Percentiles rank a stretch among this genome's conserved stretches.
These are phyloP conservation scores for Musa troglodytarum DNA, from an alignment of 176 grass and related monocot genomes.

Conservation along the genomic window DNA sequence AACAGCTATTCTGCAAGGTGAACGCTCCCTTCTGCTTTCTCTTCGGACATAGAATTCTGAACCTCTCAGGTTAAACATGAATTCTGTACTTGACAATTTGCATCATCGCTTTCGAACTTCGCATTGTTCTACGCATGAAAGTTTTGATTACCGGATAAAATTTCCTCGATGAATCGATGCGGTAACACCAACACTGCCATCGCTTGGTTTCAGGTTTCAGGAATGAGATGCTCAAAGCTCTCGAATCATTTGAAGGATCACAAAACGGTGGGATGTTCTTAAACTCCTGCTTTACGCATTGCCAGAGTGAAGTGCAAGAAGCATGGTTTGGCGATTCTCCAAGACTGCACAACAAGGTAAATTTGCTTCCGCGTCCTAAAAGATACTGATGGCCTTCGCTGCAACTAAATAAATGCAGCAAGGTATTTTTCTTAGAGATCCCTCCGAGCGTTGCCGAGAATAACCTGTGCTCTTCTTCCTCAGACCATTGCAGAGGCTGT, in stretches of 20 bases:
- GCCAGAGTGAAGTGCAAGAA: conserved; percentile 72
- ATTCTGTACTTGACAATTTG: too few species aligned
- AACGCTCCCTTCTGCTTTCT: background rate
- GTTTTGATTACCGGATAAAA: too few species aligned
- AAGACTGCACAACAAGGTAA: conserved; percentile 45
- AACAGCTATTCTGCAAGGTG: conserved; percentile 55
- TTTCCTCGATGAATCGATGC: too few species aligned
- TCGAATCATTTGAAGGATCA: conserved; percentile 29
- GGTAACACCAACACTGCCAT: too few species aligned
- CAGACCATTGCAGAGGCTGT: conserved; percentile 73
- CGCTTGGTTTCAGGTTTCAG: conserved; percentile 39
- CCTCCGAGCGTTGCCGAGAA: background rate
- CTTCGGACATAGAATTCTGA: background rate
- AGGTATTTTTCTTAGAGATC: background rate
- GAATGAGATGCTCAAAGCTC: conserved; percentile 43
- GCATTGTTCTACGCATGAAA: too few species aligned
- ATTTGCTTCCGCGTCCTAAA: too few species aligned
- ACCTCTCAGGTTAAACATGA: too few species aligned
- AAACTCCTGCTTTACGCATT: conserved; percentile 81
- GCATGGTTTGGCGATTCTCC: conserved; percentile 64
- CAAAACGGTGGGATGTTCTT: conserved; percentile 46
- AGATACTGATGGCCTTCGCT: too few species aligned
- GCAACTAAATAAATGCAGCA: too few species aligned
- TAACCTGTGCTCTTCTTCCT: background rate
- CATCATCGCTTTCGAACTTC: too few species aligned